Percentiles rank a stretch among this genome's conserved stretches.
Evolutionary conservation across 2,329 filamentous ascomycete genomes (phyloP).

Genomic region (Fusarium xylarioides): DNA sequence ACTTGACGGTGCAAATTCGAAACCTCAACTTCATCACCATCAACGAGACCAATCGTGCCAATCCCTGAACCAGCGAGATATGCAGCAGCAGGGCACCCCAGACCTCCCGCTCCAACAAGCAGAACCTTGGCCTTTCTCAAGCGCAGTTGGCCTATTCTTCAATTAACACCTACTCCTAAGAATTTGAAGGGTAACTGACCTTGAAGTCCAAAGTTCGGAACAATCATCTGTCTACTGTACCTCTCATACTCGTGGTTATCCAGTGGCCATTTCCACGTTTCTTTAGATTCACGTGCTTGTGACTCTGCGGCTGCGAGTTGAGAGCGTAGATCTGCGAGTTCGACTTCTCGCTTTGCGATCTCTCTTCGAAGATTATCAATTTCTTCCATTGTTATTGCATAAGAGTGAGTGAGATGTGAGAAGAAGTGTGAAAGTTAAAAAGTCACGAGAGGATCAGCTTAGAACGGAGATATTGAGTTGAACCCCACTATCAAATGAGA

Average conservation of each 20-base stretch:
- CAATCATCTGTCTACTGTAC: constrained; percentile 91
- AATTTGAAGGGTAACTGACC: constrained; percentile 54
- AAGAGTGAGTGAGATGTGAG: neutral
- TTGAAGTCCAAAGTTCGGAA: constrained; percentile 80
- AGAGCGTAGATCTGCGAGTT: constrained; percentile 56
- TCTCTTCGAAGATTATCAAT: constrained; percentile 55
- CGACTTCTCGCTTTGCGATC: constrained; percentile 58
- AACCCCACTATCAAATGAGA: constrained; percentile 5
- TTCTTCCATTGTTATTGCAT: constrained; percentile 45
- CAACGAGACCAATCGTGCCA: constrained; percentile 82
- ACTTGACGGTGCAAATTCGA: constrained; percentile 96
- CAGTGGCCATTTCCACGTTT: constrained; percentile 72
- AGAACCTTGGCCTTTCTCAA: constrained; percentile 77
- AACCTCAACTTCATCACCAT: constrained; percentile 86
- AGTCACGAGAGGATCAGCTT: neutral
- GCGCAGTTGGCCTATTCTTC: constrained; percentile 72
- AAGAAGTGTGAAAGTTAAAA: neutral
- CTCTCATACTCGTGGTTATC: constrained; percentile 78
- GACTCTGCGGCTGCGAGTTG: constrained; percentile 56
- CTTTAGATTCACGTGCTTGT: constrained; percentile 18
- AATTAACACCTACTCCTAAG: neutral
- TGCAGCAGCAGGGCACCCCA: constrained; percentile 91
- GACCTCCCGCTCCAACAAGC: constrained; percentile 85
- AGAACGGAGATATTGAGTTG: neutral
- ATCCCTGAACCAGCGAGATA: constrained; percentile 92